Evolutionary conservation across 495 filamentous ascomycete genomes (phyloP), one percentile per base, ranked within the genome.

Genomic region (Trichoderma virens): DNA sequence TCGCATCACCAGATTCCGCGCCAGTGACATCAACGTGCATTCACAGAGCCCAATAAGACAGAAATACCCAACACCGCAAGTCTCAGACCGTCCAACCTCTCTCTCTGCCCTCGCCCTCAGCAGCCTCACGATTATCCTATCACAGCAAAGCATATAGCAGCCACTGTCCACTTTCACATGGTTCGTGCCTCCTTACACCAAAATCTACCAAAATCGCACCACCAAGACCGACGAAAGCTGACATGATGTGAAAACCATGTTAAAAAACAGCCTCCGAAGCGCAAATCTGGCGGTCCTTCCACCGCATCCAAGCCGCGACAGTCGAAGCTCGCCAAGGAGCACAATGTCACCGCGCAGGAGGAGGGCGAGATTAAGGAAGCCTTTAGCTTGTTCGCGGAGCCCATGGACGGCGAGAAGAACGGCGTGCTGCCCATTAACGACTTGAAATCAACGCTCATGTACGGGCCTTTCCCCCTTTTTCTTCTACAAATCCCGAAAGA

Each of bases 301-400:
- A 66, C 63, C 63, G 54, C 63, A 45, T 18, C 67, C 66, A 45
- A 35, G 20, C 54, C 43, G 59, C 73, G 70, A 51, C 85, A 82
- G 67, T 96, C 92, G 68, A 93, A 91, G 72, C 90, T 96, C 65
- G 92, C 93, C 3, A 90, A 90, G 73, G 90, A 94, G 67, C 86
- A 97, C 80, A 83, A 90, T 73, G 86, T 98, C 73, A 87, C 85
- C 31, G 86, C 84, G 25, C 85, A 85, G 60, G 88, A 97, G 78
- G 94, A 98, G 72, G 79, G 83, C 67, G 91, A 97, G 73, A 96
- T 98, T 69, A 85, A 85, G 69, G 92, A 96, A 74, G 92, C 92
- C 18, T 98, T 94, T 75, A 75, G 82, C 34, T 81, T 97, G 20
- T 98, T 97, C 74, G 76, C 89, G 1, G 82, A 88, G 62, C 83